Evolutionary conservation across 106 monocot species (phyloP).

Genomic region (Agapanthus africanus): DNA sequence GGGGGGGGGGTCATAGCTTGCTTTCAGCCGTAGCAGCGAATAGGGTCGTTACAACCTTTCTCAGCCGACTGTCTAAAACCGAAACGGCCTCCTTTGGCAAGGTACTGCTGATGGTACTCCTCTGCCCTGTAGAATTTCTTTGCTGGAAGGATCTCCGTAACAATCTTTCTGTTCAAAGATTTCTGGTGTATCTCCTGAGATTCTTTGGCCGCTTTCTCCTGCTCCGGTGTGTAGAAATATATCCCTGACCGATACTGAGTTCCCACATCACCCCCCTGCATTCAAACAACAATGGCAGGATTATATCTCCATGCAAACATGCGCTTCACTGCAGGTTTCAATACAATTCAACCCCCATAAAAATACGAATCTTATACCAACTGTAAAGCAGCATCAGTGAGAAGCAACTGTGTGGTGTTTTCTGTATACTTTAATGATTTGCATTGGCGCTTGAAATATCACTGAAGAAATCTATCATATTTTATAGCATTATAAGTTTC

Average conservation of each 20-base stretch:
- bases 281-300: too few relatives aligned
- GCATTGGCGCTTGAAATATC: too few relatives aligned
- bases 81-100: conserved; percentile 83
- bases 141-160: conserved; percentile 91
- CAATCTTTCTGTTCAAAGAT: conserved; percentile 57
- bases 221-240: conserved; percentile 87
- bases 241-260: conserved; percentile 94
- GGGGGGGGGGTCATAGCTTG: too few relatives aligned
- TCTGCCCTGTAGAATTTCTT: conserved; percentile 91
- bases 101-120: conserved; percentile 97
- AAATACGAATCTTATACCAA: too few relatives aligned
- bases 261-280: conserved; percentile 90
- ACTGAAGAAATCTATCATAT: too few relatives aligned
- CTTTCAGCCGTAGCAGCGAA: conserved; percentile 95
- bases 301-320: too few relatives aligned
- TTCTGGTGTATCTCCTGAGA: conserved; percentile 68
- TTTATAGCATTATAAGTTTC: too few relatives aligned
- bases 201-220: conserved; percentile 62
- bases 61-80: conserved; percentile 66
- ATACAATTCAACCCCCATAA: too few relatives aligned
- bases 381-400: too few relatives aligned
- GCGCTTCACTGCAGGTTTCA: too few relatives aligned
- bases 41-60: conserved; percentile 90
- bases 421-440: too few relatives aligned
- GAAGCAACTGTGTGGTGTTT: too few relatives aligned